Base-by-base conservation (phyloP, 1,284 basidiomycete genomes). In the Cryptococcus depauperatus region DNA sequence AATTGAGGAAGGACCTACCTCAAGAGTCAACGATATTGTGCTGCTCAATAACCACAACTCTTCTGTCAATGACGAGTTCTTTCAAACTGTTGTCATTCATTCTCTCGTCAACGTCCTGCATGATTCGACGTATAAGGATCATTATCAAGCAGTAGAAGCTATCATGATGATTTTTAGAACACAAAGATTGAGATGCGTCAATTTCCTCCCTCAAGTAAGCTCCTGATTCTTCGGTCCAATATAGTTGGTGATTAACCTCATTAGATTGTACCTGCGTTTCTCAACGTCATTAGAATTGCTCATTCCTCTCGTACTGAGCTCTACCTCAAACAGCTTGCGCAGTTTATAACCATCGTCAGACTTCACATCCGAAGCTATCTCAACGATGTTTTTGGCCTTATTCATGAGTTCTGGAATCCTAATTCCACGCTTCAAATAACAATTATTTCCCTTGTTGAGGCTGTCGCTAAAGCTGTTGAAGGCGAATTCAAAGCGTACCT, bases 151-250 rank as follows among this genome's bases (percentile, higher is more conserved):
- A 48, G 93, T 98, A 55, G 92, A 98, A 68, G 92, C 93, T 2
- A 86, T 99, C 61, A 98, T 98, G 89, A 88, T 92, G 50, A 97
- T 99, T 54, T 98, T 98, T 79, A 91, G 93, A 70, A 97, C 92
- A 0, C 91, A 98, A 66, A 89, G 95, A 7, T 74, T 98, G 60
- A 91, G 92, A 75, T 97, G 92, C 67, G 92, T 96, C 25, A 81
- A 87, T 4, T 98, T 96, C 73, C 73, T 98, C 28, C 89, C 93
- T 35, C 89, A 93, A 76, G 89, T 37, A 37, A 14, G 35, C n/a
- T n/a, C n/a, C n/a, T 89, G 60, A 52, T 75, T 51, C 26, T 22
- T 27, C 8, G 4, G 41, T 30, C 29, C 25, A 19, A 4, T 23
- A 4, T 25, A 14, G 35, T 45, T 54, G 37, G 54, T 18, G 13